Conservation (phyloP, 23 red algal species). For the Pyropia yezoensis region DNA sequence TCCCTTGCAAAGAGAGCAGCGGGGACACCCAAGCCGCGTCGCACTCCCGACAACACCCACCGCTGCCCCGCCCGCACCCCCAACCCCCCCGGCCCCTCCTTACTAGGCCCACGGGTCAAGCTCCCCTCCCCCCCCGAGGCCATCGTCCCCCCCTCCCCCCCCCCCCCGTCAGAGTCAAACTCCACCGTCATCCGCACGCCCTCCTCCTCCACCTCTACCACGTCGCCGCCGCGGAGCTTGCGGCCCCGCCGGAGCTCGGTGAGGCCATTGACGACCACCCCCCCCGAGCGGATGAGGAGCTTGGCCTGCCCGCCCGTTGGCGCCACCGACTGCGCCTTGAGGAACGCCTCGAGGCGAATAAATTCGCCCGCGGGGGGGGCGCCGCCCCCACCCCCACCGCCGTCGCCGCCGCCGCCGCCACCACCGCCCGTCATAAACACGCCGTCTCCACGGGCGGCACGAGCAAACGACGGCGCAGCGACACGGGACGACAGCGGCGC, state of each 20-base stretch:
- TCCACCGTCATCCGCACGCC: conserved; percentile 5
- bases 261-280: conserved; percentile 32
- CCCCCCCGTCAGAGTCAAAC: background rate
- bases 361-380: conserved; percentile 4
- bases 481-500: no score
- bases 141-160: background rate
- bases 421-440: no score
- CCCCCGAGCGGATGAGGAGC: conserved; percentile 18
- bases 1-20: no score
- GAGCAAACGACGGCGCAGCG: no score
- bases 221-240: conserved; percentile 17
- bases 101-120: no score
- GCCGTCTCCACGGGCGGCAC: no score
- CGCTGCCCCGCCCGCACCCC: no score
- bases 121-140: background rate
- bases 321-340: conserved; percentile 32
- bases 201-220: background rate
- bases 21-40: no score
- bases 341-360: conserved; percentile 30
- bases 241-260: conserved; percentile 29
- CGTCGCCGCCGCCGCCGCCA: no score
- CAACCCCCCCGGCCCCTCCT: no score
- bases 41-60: no score
- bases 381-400: no score
- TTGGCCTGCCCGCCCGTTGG: conserved; percentile 40